A percentile compares a stretch with the other conserved stretches of the same genome.
phyloP scores from a whole-genome alignment of 1,284 basidiomycete species.

The Austropuccinia psidii region DNA sequence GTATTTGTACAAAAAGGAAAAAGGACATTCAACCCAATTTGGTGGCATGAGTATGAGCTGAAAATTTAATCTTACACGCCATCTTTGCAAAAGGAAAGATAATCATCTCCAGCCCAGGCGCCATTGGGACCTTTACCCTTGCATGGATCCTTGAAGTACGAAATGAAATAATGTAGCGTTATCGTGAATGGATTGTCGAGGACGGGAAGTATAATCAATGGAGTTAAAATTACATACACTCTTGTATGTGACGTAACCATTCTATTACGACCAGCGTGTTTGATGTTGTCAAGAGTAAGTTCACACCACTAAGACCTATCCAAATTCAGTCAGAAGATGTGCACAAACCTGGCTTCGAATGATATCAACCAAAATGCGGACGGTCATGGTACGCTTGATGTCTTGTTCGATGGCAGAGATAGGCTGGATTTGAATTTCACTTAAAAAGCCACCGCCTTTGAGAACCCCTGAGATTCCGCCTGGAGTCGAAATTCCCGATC shows the following conservation, averaged over 20 bases:
- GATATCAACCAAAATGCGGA: constrained; percentile 31
- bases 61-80: constrained; percentile 17
- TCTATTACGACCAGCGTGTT: no score
- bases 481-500: constrained; percentile 31
- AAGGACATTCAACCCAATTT: neutral
- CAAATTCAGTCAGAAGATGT: no score
- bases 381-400: constrained; percentile 28
- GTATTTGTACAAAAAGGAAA: neutral
- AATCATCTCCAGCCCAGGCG: constrained; percentile 30
- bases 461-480: constrained; percentile 14
- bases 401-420: constrained; percentile 13
- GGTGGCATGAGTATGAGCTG: neutral
- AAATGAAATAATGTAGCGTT: neutral
- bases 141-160: constrained; percentile 13
- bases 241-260: constrained; percentile 23
- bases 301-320: no score
- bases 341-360: constrained; percentile 25
- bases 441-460: constrained; percentile 31
- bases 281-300: no score
- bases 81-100: constrained; percentile 30
- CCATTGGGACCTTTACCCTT: constrained; percentile 29
- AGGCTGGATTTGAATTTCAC: constrained; percentile 10
- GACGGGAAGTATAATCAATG: neutral
- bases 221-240: constrained; percentile 2
- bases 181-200: neutral